Conservation (phyloP, 805 yeast species). For the Metschnikowia drakensbergensis region DNA sequence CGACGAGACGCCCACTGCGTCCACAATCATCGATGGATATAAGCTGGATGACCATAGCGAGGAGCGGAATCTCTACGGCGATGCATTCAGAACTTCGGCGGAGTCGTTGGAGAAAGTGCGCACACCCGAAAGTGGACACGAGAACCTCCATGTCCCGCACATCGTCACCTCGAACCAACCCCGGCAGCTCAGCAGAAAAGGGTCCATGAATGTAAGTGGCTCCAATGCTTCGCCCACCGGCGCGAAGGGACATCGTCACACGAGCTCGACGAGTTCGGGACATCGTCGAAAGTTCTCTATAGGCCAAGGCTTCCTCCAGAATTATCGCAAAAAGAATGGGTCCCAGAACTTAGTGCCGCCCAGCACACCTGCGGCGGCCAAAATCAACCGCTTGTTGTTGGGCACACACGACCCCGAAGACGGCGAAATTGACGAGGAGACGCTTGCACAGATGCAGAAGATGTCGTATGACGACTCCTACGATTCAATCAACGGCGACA, state of each 20-base stretch:
- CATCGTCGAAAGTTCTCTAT: slow-evolving; percentile 64
- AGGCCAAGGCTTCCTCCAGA: slow-evolving; percentile 51
- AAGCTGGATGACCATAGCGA: slow-evolving; percentile 23
- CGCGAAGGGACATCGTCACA: slow-evolving; percentile 33
- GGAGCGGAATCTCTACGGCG: slow-evolving; percentile 35
- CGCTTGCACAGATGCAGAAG: slow-evolving; percentile 24
- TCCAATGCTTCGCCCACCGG: slow-evolving; percentile 10
- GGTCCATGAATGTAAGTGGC: slow-evolving; percentile 33
- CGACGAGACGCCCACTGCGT: slow-evolving; percentile 15
- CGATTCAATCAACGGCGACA: slow-evolving; percentile 50
- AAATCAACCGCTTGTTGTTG: slow-evolving; percentile 28
- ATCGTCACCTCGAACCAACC: slow-evolving; percentile 16
- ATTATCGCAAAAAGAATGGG: slow-evolving; percentile 47
- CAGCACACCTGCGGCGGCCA: slow-evolving; percentile 52
- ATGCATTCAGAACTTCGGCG: slow-evolving; percentile 38
- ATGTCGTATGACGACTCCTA: slow-evolving; percentile 54
- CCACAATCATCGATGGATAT: slow-evolving; percentile 18
- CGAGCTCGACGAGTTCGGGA: slow-evolving; percentile 33
- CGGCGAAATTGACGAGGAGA: slow-evolving; percentile 29
- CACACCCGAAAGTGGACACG: slow-evolving; percentile 24
- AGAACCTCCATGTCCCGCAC: slow-evolving; percentile 9
- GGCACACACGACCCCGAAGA: slow-evolving; percentile 27
- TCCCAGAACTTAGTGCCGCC: slow-evolving; percentile 44
- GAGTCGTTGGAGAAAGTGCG: slow-evolving; percentile 23
- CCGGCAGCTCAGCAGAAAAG: slow-evolving; percentile 34